phyloP scores from a whole-genome alignment of 2,329 filamentous ascomycete genomes.

The Apiospora arundinis region DNA sequence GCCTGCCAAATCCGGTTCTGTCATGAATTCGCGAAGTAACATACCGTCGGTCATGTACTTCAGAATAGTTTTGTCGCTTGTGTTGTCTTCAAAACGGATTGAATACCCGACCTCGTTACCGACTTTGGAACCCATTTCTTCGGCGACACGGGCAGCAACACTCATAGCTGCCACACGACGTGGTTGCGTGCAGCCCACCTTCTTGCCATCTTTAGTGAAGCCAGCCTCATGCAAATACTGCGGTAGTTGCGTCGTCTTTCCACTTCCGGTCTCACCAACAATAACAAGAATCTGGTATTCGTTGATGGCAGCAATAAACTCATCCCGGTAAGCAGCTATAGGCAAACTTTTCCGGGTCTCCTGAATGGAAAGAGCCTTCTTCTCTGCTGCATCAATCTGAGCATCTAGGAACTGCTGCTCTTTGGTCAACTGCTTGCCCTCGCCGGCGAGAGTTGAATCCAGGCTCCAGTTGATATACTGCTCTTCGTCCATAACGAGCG shows the following conservation, averaged over 20 bases:
- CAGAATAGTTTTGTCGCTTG: conserved; percentile 86
- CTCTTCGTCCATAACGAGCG: conserved; percentile 89
- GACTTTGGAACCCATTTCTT: conserved; percentile 89
- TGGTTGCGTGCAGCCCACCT: conserved; percentile 92
- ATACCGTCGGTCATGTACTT: conserved; percentile 99
- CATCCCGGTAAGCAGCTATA: conserved; percentile 85
- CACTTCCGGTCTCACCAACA: conserved; percentile 92
- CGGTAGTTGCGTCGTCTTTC: conserved; percentile 94
- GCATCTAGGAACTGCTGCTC: conserved; percentile 81
- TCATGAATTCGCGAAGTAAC: conserved; percentile 87
- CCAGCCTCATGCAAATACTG: conserved; percentile 94
- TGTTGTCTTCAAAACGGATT: conserved; percentile 93
- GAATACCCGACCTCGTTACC: conserved; percentile 94
- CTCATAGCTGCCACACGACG: conserved; percentile 97
- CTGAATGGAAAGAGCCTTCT: conserved; percentile 85
- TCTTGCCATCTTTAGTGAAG: conserved; percentile 82
- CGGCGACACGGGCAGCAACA: conserved; percentile 92
- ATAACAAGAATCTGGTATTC: conserved; percentile 89
- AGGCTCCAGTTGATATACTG: conserved; percentile 87
- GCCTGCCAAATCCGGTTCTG: conserved; percentile 80
- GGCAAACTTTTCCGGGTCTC: conserved; percentile 90
- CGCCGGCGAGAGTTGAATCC: conserved; percentile 75
- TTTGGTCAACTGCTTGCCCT: conserved; percentile 73
- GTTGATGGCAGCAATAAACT: conserved; percentile 85
- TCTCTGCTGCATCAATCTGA: conserved; percentile 86